Base-by-base conservation (phyloP, 2,329 filamentous ascomycete genomes). In the Fusarium phyllophilum region DNA sequence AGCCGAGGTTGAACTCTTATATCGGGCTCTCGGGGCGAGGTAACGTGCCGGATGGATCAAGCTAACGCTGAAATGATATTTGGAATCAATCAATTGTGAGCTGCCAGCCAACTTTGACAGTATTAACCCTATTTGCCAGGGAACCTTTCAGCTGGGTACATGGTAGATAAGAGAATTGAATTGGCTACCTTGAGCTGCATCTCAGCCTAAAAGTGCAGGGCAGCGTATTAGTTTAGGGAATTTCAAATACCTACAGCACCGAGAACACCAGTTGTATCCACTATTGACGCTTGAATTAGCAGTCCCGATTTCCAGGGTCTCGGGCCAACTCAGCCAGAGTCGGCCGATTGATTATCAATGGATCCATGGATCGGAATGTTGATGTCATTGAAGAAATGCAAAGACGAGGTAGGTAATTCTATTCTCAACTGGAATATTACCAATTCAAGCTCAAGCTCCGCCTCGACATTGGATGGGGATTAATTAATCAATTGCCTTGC, bases 301-400 rank as follows among this genome's bases (percentile, higher is more conserved):
- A 44, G 24, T 20, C 15, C 51, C 33, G 56, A 59, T 45, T 62
- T 33, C 46, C 64, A 52, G 49, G 49, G 49, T 52, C 33, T 59
- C 26, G 59, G 48, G 34, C 45, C 39, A 70, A 51, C 29, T 41
- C 31, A 58, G 44, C 24, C n/a, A 36, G 44, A 57, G 31, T 68
- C 56, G 63, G 42, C 51, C 65, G 49, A 61, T 54, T 48, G 68
- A 24, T 51, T 51, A 22, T 24, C 17, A 24, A 34, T 51, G 31
- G 48, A 31, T 29, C 26, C 31, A 31, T 29, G 26, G 31, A 61
- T 61, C 51, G 10, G 31, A 62, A 54, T 64, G 68, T 72, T 75
- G 73, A 75, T 75, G 73, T 74, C 73, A 75, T 75, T 46, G 29
- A 56, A 38, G 58, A 62, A 57, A 36, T 24, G 34, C 38, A 29